Evolutionary conservation across 2,329 filamentous ascomycete species (phyloP), one percentile per base, ranked within the genome.

Genomic region (Monosporascus sp.): DNA sequence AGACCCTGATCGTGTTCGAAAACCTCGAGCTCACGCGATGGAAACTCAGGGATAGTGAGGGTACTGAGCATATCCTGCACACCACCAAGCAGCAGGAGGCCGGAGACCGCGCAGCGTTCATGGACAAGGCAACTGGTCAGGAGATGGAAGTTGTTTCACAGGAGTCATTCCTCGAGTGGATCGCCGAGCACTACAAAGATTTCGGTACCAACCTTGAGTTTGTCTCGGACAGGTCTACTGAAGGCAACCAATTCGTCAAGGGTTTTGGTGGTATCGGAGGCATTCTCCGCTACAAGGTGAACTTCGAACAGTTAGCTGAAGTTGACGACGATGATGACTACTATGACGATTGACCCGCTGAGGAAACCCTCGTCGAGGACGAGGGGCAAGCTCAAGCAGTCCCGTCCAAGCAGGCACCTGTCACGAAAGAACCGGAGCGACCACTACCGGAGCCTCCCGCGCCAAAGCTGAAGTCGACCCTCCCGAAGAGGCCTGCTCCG

Each of bases 171-270:
- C 83, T 99, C n/a, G 94, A 99, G 73, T 99, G 94, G 94, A 91
- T 99, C 60, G 94, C 94, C 8, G 94, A 99, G 74, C 90, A 94
- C 72, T 97, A 97, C 81, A 95, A 94, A 74, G 91, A 97, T 70
- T 99, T 97, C 68, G 94, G 94, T 76, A 92, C 94, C 51, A 88
- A 86, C 35, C 84, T 99, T 44, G 94, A 99, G 73, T 99, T 99
- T 65, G 94, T 99, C 60, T 97, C 94, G 48, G 95, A 99, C 72
- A 88, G 91, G 61, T 97, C 93, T 56, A 96, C 90, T 57, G 94
- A 99, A 77, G 94, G 94, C 71, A 99, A 99, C 77, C 94, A 99
- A 79, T 99, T 99, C 76, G 94, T 99, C 68, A 97, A 97, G 80
- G 94, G 94, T 60, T 99, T 99, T 70, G 94, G 94, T 86, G 94